These are phyloP conservation scores for Suillus brevipes DNA, from an alignment of 768 basidiomycete genomes.

Conservation along the genomic window DNA sequence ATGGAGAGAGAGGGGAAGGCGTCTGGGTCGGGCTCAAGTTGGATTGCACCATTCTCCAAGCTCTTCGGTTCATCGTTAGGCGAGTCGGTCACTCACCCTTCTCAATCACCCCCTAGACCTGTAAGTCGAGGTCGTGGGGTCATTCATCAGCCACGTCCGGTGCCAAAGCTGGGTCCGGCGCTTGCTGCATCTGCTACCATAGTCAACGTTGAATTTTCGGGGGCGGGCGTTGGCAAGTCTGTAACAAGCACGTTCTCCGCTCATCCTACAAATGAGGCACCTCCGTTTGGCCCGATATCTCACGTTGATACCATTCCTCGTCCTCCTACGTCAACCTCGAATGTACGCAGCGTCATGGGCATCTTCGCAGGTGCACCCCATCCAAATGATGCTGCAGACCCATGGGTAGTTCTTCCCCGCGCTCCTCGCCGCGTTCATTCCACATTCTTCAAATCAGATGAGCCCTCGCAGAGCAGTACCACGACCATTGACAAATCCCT, in stretches of 20 bases:
- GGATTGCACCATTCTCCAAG: constrained; percentile 88
- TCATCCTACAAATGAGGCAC: constrained; percentile 23
- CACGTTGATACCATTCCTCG: constrained; percentile 17
- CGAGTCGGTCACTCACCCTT: constrained; percentile 17
- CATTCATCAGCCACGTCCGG: constrained; percentile 43
- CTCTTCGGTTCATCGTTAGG: constrained; percentile 54
- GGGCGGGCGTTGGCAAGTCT: constrained; percentile 60
- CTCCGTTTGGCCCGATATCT: constrained; percentile 11
- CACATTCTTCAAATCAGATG: constrained; percentile 15
- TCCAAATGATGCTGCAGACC: constrained; percentile 45
- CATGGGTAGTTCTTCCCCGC: constrained; percentile 71
- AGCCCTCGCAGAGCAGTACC: constrained; percentile 26
- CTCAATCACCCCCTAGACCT: constrained; percentile 29
- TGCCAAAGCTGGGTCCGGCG: constrained; percentile 82
- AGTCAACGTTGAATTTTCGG: constrained; percentile 95
- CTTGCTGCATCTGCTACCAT: constrained; percentile 87
- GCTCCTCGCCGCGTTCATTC: constrained; percentile 35
- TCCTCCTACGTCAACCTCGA: constrained; percentile 13
- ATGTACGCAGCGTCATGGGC: constrained; percentile 57
- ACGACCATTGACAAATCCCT: constrained; percentile 25
- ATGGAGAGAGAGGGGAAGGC: constrained; percentile 34
- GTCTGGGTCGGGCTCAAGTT: constrained; percentile 47
- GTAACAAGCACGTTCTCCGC: constrained; percentile 45
- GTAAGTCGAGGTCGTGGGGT: constrained; percentile 25
- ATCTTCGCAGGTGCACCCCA: constrained; percentile 92